A percentile compares a stretch with the other conserved stretches of the same genome.
These are phyloP conservation scores for Suillus hirtellus DNA, from an alignment of 768 basidiomycete genomes.

Conservation along the genomic window DNA sequence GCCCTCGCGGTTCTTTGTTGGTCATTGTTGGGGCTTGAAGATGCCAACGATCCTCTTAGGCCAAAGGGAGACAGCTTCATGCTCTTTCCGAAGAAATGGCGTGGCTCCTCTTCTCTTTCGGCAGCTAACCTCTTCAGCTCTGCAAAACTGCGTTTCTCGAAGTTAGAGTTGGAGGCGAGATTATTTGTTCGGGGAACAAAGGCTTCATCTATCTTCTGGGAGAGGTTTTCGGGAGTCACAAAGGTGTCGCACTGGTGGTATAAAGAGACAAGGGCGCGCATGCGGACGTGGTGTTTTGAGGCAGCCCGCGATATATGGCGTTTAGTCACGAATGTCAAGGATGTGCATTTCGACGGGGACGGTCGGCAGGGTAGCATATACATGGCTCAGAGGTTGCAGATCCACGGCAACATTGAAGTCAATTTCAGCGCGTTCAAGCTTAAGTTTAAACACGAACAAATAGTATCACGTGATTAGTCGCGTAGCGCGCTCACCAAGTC, in stretches of 20 bases:
- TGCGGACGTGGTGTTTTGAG: slow-evolving; percentile 33
- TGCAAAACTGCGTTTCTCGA: slow-evolving; percentile 11
- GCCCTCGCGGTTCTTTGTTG: slow-evolving; percentile 27
- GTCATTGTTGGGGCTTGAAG: slow-evolving; percentile 9
- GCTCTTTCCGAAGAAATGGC: slow-evolving; percentile 30
- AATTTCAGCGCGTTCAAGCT: too few relatives aligned
- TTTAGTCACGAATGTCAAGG: not conserved
- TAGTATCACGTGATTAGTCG: too few relatives aligned
- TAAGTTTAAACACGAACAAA: too few relatives aligned
- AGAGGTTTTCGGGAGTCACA: slow-evolving; percentile 71
- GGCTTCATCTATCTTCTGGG: slow-evolving; percentile 60
- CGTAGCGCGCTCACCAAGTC: too few relatives aligned
- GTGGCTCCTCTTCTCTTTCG: slow-evolving; percentile 3
- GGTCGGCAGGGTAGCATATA: not conserved
- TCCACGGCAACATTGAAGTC: not conserved
- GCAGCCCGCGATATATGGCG: not conserved
- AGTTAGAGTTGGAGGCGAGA: not conserved
- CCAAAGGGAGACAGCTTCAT: not conserved
- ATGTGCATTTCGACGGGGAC: not conserved
- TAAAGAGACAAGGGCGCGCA: slow-evolving; percentile 73
- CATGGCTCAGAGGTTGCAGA: not conserved
- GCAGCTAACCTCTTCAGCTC: slow-evolving; percentile 10
- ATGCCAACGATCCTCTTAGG: not conserved
- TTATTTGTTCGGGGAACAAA: slow-evolving; percentile 35
- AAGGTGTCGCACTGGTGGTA: slow-evolving; percentile 77